These are phyloP conservation scores for Rhamnella rubrinervis DNA, from an alignment of 331 rosid species.

Conservation along the genomic window DNA sequence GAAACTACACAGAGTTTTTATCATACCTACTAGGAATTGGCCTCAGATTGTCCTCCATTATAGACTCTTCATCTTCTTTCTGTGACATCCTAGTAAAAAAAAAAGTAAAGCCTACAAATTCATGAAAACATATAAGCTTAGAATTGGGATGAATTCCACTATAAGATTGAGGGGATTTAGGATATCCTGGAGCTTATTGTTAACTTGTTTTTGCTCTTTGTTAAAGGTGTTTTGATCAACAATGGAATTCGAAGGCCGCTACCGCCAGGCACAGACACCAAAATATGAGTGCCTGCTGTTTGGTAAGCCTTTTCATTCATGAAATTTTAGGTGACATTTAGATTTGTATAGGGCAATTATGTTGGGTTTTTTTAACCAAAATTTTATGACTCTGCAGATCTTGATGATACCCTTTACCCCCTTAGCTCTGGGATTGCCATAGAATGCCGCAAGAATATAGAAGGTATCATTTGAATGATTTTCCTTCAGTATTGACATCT, in stretches of 20 bases:
- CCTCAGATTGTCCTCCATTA: conserved; percentile 29
- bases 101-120: not conserved
- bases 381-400: conserved; percentile 48
- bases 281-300: conserved; percentile 87
- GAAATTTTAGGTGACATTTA: not conserved
- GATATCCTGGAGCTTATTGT: conserved; percentile 20
- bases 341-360: conserved; percentile 6
- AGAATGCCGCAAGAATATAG: conserved; percentile 59
- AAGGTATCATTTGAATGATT: conserved; percentile 40
- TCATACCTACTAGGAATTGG: conserved; percentile 27
- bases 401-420: conserved; percentile 90
- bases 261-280: conserved; percentile 63
- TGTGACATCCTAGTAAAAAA: conserved; percentile 51
- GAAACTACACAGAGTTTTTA: conserved; percentile 41
- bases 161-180: conserved; percentile 32
- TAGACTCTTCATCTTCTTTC: conserved; percentile 21
- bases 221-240: conserved; percentile 32
- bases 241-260: conserved; percentile 72
- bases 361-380: conserved; percentile 1
- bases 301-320: conserved; percentile 43
- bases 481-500: not conserved
- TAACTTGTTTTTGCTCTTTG: conserved; percentile 24
- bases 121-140: conserved; percentile 29
- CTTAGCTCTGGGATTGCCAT: conserved; percentile 70
- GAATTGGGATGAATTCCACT: conserved; percentile 17